phyloP scores from a whole-genome alignment of 352 stramenopile species.

The Globisporangium nunn region DNA sequence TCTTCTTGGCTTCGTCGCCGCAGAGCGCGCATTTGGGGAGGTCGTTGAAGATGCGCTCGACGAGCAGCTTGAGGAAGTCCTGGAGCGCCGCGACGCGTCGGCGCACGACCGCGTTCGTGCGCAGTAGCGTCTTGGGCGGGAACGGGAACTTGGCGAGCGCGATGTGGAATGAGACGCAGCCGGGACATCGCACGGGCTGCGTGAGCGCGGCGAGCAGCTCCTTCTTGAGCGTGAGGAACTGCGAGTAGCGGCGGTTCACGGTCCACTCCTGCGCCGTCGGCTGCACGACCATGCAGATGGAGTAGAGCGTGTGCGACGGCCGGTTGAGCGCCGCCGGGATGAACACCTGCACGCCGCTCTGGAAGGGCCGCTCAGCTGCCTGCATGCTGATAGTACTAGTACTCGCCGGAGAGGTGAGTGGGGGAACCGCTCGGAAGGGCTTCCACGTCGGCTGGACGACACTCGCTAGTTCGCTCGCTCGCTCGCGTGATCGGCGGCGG shows the following conservation, averaged over 20 bases:
- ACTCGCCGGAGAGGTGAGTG: neutral
- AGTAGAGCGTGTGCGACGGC: conserved; percentile 79
- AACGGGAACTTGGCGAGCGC: conserved; percentile 60
- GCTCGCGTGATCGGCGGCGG: neutral
- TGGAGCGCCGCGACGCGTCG: conserved; percentile 59
- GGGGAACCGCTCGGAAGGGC: neutral
- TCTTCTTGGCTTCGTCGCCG: conserved; percentile 54
- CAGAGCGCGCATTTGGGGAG: conserved; percentile 69
- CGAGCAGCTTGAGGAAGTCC: conserved; percentile 67
- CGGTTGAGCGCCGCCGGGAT: conserved; percentile 80
- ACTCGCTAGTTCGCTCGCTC: neutral
- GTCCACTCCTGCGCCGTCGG: conserved; percentile 76
- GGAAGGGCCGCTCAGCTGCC: conserved; percentile 10
- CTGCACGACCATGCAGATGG: conserved; percentile 76
- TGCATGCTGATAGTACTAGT: neutral
- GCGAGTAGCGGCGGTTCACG: conserved; percentile 81
- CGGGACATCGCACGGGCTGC: conserved; percentile 37
- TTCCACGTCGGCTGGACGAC: neutral
- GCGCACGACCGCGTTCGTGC: conserved; percentile 67
- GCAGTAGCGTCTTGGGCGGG: conserved; percentile 56
- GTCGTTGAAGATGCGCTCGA: conserved; percentile 62
- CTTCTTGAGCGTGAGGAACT: conserved; percentile 76
- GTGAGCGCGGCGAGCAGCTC: conserved; percentile 48
- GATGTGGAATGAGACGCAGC: conserved; percentile 56
- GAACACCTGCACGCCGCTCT: conserved; percentile 65